Conservation (phyloP, 495 filamentous ascomycete genomes). For the Durotheca rogersii region DNA sequence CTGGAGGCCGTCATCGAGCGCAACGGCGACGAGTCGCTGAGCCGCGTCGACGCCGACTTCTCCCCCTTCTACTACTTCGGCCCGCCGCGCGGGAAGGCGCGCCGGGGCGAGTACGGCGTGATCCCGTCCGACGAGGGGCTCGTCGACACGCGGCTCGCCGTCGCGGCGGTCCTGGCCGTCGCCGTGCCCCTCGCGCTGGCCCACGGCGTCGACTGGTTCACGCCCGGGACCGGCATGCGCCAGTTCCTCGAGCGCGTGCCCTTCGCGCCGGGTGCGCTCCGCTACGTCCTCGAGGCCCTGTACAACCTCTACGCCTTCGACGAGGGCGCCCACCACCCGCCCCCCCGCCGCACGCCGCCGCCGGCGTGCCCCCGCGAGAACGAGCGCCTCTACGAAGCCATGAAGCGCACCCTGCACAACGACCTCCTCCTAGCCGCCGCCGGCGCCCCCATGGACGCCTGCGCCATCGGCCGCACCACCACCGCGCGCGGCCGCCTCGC, state of each 20-base stretch:
- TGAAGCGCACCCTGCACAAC: conserved; percentile 11
- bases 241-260: conserved; percentile 29
- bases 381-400: background rate
- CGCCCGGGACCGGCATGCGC: conserved; percentile 25
- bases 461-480: background rate
- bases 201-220: conserved; percentile 24
- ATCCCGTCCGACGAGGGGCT: conserved; percentile 15
- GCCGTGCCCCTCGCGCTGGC: conserved; percentile 4
- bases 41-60: conserved; percentile 15
- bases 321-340: background rate
- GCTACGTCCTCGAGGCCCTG: conserved; percentile 13
- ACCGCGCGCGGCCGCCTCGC: background rate
- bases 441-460: conserved; percentile 2
- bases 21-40: background rate
- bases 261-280: conserved; percentile 8
- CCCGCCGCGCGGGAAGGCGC: background rate
- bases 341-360: too few species aligned
- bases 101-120: conserved; percentile 24
- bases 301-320: conserved; percentile 17
- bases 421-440: conserved; percentile 24
- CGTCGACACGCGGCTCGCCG: conserved; percentile 6
- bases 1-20: conserved; percentile 8
- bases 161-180: conserved; percentile 5
- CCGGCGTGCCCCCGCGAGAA: background rate
- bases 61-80: conserved; percentile 27